Evolutionary conservation across 169 alveolate species (phyloP).

Genomic region (Amoebophrya sp.): DNA sequence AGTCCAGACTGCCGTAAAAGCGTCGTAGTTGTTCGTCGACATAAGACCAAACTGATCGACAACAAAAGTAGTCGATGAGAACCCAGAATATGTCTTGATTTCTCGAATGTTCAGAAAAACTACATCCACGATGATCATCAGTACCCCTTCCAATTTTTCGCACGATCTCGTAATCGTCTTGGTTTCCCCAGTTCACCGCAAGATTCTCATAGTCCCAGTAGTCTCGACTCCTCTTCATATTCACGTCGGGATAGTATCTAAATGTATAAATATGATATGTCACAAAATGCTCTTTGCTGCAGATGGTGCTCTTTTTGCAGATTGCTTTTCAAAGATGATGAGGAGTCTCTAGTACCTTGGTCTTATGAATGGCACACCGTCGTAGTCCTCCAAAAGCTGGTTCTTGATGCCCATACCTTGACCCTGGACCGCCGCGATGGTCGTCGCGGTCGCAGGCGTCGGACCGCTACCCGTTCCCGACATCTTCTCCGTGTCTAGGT

Average conservation of each 20-base stretch:
- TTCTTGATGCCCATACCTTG: neutral
- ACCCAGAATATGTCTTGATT: neutral
- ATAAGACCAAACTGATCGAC: neutral
- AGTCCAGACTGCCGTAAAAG: no score
- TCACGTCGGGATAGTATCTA: constrained; percentile 54
- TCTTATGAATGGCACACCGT: neutral
- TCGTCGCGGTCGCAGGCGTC: no score
- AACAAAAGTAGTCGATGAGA: neutral
- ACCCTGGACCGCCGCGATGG: neutral
- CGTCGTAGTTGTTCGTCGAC: neutral
- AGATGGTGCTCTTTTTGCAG: neutral
- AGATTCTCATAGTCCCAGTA: constrained; percentile 54
- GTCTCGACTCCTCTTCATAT: constrained; percentile 60
- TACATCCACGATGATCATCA: neutral
- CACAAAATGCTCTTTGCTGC: neutral
- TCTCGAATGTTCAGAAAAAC: neutral
- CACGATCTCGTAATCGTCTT: constrained; percentile 85
- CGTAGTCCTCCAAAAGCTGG: neutral
- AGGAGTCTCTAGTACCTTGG: neutral
- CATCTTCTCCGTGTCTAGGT: no score
- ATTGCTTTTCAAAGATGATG: no score
- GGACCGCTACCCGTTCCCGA: no score
- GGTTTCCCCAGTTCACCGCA: constrained; percentile 77
- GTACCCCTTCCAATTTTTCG: constrained; percentile 88
- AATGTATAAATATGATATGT: no score